Conservation (phyloP, 257 asterid species). For the Orobanche coerulescens region DNA sequence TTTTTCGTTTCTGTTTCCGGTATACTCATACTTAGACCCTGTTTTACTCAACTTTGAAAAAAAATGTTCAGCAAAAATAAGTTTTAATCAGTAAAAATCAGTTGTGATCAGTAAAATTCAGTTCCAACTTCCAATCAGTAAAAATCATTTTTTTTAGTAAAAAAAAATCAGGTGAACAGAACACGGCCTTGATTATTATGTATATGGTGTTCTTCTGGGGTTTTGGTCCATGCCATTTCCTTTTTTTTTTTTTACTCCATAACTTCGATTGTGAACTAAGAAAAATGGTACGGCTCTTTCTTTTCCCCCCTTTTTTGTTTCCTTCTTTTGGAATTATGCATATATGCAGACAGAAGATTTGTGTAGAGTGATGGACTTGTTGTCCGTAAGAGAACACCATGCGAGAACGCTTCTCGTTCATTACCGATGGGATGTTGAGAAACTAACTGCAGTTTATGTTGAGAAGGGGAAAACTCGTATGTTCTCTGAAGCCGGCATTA, state of each 20-base stretch:
- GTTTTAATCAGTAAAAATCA: no score
- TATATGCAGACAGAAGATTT: constrained; percentile 59
- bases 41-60: no score
- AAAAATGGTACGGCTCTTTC: background rate
- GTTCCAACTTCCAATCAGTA: no score
- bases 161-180: no score
- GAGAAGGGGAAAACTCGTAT: constrained; percentile 64
- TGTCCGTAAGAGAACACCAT: constrained; percentile 75
- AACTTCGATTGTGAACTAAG: background rate
- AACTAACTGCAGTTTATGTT: constrained; percentile 53
- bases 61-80: no score
- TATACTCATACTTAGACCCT: no score
- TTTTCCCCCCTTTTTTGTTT: background rate
- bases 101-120: no score
- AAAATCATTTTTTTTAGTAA: no score
- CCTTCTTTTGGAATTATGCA: background rate
- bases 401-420: constrained; percentile 82
- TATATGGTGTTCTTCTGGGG: background rate
- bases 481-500: constrained; percentile 70
- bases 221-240: background rate
- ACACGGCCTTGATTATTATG: background rate
- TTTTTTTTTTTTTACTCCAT: background rate
- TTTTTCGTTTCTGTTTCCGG: background rate
- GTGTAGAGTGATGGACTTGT: constrained; percentile 73
- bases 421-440: constrained; percentile 78